phyloP scores from a whole-genome alignment of 768 basidiomycete genomes.

The Rhodosporidiobolus odoratus region DNA sequence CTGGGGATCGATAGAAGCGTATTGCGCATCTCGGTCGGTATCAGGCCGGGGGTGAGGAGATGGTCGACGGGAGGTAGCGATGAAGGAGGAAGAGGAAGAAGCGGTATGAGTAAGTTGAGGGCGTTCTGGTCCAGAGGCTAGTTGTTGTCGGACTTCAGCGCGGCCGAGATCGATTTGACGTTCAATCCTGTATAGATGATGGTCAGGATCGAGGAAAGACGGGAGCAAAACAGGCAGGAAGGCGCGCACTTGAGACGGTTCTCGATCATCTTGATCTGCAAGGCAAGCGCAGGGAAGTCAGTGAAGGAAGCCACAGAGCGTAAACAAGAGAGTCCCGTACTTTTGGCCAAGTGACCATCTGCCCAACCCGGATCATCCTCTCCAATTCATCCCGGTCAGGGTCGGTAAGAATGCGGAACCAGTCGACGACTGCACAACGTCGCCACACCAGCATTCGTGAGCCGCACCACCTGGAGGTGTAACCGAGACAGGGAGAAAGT shows the following conservation, averaged over 20 bases:
- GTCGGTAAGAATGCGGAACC: conserved; percentile 59
- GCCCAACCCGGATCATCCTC: conserved; percentile 79
- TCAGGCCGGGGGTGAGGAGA: neutral
- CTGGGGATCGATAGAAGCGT: neutral
- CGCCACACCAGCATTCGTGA: too few species aligned
- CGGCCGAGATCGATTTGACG: conserved; percentile 39
- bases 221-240: neutral
- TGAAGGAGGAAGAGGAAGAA: neutral
- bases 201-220: neutral
- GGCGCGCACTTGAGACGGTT: conserved; percentile 66
- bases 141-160: conserved; percentile 10
- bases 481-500: neutral
- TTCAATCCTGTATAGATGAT: conserved; percentile 30
- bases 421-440: conserved; percentile 64
- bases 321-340: conserved; percentile 48
- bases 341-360: conserved; percentile 95
- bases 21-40: neutral
- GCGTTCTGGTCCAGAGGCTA: neutral
- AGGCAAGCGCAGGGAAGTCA: neutral
- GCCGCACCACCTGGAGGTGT: neutral
- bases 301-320: neutral
- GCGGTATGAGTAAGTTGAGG: neutral
- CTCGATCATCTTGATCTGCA: conserved; percentile 83
- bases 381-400: conserved; percentile 58
- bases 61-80: neutral